These are phyloP conservation scores for Saccharomyces cerevisiae DNA, from an alignment of 805 yeast species.

Conservation along the genomic window DNA sequence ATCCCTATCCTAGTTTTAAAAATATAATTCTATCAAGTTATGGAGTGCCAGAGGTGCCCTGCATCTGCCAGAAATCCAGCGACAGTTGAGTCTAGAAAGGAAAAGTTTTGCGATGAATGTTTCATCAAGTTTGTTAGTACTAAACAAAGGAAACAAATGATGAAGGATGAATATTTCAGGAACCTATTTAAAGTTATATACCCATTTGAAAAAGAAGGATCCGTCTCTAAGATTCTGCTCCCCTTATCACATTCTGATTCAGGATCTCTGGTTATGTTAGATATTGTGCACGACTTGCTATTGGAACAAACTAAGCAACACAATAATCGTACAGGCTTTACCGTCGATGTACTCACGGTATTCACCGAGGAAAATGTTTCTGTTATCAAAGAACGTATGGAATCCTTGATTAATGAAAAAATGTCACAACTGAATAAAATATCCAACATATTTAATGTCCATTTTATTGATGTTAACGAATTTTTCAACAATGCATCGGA, in stretches of 20 bases:
- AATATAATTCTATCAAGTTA: not conserved
- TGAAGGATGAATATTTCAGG: conserved; percentile 54
- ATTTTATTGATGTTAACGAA: conserved; percentile 35
- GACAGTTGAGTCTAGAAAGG: conserved; percentile 25
- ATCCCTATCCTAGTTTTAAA: too few relatives aligned
- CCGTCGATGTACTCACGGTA: conserved; percentile 38
- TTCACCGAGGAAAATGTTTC: conserved; percentile 33
- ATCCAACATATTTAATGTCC: conserved; percentile 18
- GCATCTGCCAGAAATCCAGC: conserved; percentile 4
- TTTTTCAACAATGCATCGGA: conserved; percentile 26
- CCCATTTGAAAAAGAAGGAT: conserved; percentile 30
- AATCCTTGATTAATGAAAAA: conserved; percentile 23
- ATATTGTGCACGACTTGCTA: conserved; percentile 52
- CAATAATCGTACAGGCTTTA: conserved; percentile 62
- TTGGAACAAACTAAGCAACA: conserved; percentile 55
- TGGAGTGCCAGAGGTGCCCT: conserved; percentile 22
- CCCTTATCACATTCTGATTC: conserved; percentile 55
- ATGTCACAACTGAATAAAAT: conserved; percentile 13
- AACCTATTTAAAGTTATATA: conserved; percentile 46
- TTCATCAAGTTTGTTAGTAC: conserved; percentile 65
- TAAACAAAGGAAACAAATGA: conserved; percentile 75
- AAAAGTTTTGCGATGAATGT: conserved; percentile 38
- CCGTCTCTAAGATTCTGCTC: conserved; percentile 38
- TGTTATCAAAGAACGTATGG: conserved; percentile 10
- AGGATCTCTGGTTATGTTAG: conserved; percentile 61